Conservation (phyloP, 2,329 filamentous ascomycete species). For the Pseudopithomyces chartarum region DNA sequence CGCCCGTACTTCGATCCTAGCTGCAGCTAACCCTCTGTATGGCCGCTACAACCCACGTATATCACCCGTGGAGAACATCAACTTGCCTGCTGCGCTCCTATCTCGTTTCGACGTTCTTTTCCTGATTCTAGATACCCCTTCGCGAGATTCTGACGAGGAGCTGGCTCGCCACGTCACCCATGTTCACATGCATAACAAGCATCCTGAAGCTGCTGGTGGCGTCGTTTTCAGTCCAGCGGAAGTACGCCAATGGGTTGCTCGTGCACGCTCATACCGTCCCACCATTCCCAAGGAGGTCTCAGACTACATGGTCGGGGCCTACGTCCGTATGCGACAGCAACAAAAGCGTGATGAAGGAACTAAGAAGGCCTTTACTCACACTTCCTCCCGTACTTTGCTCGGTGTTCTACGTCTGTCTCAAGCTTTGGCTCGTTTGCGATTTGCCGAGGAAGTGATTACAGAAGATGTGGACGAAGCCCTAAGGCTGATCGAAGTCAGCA, state of each 20-base stretch:
- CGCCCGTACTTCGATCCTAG: conserved; percentile 91
- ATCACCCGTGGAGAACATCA: conserved; percentile 98
- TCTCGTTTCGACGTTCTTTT: conserved; percentile 98
- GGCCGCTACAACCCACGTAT: conserved; percentile 97
- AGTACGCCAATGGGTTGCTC: conserved; percentile 93
- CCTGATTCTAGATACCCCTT: conserved; percentile 92
- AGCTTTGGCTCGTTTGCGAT: conserved; percentile 88
- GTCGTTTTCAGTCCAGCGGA: conserved; percentile 92
- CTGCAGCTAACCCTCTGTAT: conserved; percentile 95
- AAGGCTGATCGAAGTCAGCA: conserved; percentile 88
- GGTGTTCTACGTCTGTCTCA: conserved; percentile 92
- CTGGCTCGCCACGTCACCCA: conserved; percentile 93
- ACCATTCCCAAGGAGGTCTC: conserved; percentile 82
- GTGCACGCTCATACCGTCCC: conserved; percentile 87
- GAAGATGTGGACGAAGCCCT: conserved; percentile 97
- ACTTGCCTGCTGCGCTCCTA: conserved; percentile 93
- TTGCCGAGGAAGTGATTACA: conserved; percentile 80
- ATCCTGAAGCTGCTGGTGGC: conserved; percentile 71
- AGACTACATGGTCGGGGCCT: conserved; percentile 96
- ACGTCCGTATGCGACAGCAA: conserved; percentile 90
- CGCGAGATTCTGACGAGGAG: conserved; percentile 87
- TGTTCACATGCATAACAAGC: conserved; percentile 95
- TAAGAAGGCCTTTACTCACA: conserved; percentile 92
- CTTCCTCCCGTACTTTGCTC: conserved; percentile 89
- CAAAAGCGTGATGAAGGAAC: conserved; percentile 89